Conservation (phyloP, 768 basidiomycete genomes). For the Gyrodon lividus region DNA sequence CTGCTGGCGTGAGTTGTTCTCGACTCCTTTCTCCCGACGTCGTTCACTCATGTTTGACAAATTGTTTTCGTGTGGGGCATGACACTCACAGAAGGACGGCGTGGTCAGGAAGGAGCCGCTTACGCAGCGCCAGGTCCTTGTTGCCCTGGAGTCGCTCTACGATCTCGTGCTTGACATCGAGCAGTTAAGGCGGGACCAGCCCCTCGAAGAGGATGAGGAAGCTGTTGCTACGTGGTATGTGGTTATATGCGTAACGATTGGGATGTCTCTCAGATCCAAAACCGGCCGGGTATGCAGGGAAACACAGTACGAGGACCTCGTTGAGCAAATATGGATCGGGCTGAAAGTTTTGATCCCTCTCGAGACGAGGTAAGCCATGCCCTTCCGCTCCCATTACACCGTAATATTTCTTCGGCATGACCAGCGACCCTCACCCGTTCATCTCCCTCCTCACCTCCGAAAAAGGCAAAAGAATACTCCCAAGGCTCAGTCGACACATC, state of each 20-base stretch:
- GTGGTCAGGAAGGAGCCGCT: slow-evolving; percentile 71
- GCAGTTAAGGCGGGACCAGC: slow-evolving; percentile 79
- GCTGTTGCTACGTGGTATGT: slow-evolving; percentile 46
- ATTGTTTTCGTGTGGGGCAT: background rate
- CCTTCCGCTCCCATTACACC: background rate
- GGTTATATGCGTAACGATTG: background rate
- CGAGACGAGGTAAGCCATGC: slow-evolving; percentile 72
- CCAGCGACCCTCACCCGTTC: slow-evolving; percentile 93
- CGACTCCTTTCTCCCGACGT: background rate
- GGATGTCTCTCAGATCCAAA: background rate
- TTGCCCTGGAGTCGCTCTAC: slow-evolving; percentile 80
- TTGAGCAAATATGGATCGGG: slow-evolving; percentile 76
- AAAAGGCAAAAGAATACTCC: slow-evolving; percentile 92
- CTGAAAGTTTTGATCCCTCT: slow-evolving; percentile 88
- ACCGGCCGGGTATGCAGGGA: slow-evolving; percentile 44
- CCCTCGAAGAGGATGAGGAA: slow-evolving; percentile 50
- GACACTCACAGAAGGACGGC: slow-evolving; percentile 49
- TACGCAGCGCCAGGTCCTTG: slow-evolving; percentile 72
- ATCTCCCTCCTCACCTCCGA: slow-evolving; percentile 83
- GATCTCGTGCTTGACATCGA: slow-evolving; percentile 83
- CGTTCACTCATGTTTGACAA: slow-evolving; percentile 12
- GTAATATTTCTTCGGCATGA: background rate
- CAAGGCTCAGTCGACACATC: slow-evolving; percentile 84
- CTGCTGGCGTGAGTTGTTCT: slow-evolving; percentile 45
- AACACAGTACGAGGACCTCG: slow-evolving; percentile 50